phyloP scores from a whole-genome alignment of 805 yeast genomes.

The Brettanomyces bruxellensis region DNA sequence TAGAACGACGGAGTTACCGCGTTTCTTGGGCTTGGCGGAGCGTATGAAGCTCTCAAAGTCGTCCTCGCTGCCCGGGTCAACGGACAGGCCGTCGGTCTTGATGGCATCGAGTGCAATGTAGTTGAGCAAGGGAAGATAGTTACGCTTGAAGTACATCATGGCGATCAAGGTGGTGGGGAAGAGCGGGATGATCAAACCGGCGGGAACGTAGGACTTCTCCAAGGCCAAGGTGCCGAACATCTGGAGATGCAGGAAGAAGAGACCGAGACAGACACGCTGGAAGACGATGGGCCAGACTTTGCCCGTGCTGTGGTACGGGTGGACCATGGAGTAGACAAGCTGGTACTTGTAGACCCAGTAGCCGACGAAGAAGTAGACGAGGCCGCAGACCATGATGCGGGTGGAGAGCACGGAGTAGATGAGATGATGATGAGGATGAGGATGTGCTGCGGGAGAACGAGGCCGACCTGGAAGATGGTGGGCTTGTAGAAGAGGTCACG shows the following conservation, averaged over 20 bases:
- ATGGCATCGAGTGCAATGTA: constrained; percentile 55
- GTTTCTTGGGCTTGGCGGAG: neutral
- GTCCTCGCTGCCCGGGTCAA: constrained; percentile 16
- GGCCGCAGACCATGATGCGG: constrained; percentile 49
- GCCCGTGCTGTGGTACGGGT: constrained; percentile 59
- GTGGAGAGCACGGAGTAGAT: constrained; percentile 55
- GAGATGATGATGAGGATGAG: constrained; percentile 49
- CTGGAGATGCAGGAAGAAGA: constrained; percentile 47
- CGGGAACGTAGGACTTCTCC: constrained; percentile 44
- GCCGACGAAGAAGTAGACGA: constrained; percentile 47
- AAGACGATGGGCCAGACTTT: constrained; percentile 60
- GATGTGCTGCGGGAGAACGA: constrained; percentile 54
- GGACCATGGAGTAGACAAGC: constrained; percentile 50
- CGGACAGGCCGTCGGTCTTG: constrained; percentile 28
- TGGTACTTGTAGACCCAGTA: constrained; percentile 56
- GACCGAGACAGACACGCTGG: constrained; percentile 44
- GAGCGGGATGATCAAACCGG: constrained; percentile 41
- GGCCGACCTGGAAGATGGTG: constrained; percentile 50
- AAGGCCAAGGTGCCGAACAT: constrained; percentile 58
- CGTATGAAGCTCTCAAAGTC: constrained; percentile 10
- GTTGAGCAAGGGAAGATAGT: constrained; percentile 42
- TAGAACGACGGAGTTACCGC: constrained; percentile 9
- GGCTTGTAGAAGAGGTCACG: constrained; percentile 47
- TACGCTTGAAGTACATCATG: constrained; percentile 42
- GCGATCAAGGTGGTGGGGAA: constrained; percentile 36